Evolutionary conservation across 2,329 filamentous ascomycete genomes (phyloP).

Genomic region (Monosporascus cannonballus): DNA sequence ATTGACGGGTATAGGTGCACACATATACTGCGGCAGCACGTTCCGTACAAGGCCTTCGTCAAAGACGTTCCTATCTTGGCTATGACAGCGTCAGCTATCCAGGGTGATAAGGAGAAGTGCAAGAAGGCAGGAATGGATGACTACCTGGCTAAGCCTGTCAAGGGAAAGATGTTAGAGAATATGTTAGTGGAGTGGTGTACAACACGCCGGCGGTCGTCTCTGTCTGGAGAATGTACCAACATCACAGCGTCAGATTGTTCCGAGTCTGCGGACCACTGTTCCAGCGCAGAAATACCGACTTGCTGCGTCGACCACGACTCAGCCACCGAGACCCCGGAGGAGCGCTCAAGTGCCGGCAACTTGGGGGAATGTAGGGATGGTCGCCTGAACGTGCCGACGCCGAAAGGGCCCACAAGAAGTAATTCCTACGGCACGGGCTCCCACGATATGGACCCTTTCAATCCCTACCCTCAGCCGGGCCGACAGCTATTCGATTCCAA

Average conservation of each 20-base stretch:
- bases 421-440: conserved; percentile 29
- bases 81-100: conserved; percentile 76
- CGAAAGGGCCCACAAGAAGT: conserved; percentile 32
- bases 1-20: conserved; percentile 76
- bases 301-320: conserved; percentile 7
- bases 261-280: conserved; percentile 37
- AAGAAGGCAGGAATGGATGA: conserved; percentile 71
- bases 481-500: conserved; percentile 25
- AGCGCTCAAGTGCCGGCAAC: conserved; percentile 3
- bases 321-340: conserved; percentile 13
- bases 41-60: conserved; percentile 55
- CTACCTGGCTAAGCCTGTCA: conserved; percentile 68
- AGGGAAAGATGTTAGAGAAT: conserved; percentile 58
- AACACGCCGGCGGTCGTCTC: conserved; percentile 18
- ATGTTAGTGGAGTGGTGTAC: conserved; percentile 66
- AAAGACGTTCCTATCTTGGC: conserved; percentile 67
- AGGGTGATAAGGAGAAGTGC: conserved; percentile 71
- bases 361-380: conserved; percentile 9
- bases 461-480: conserved; percentile 28
- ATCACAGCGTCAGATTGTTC: conserved; percentile 37
- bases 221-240: conserved; percentile 18
- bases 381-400: conserved; percentile 27
- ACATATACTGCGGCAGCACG: conserved; percentile 62
- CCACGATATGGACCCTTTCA: conserved; percentile 29
- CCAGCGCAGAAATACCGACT: conserved; percentile 16